Conservation (phyloP, 2,329 filamentous ascomycete genomes). For the Fusarium sambucinum region DNA sequence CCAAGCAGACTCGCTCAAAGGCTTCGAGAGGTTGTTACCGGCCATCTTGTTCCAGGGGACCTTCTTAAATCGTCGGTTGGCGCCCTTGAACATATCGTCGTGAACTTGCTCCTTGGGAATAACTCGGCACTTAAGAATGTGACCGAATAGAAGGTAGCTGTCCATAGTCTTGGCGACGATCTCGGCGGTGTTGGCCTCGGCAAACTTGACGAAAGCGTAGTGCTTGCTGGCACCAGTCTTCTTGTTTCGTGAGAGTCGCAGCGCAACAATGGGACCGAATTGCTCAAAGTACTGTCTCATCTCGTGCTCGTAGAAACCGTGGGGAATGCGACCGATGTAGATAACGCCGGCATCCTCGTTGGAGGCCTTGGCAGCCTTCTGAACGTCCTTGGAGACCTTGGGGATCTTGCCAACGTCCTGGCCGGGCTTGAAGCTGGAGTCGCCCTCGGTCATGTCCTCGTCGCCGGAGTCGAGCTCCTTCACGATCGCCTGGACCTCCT, state of each 20-base stretch:
- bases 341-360: constrained; percentile 78
- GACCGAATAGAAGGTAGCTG: constrained; percentile 95
- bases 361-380: constrained; percentile 57
- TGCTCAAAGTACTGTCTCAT: constrained; percentile 95
- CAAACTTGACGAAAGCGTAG: constrained; percentile 94
- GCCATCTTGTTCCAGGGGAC: constrained; percentile 90
- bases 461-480: constrained; percentile 60
- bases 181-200: constrained; percentile 79
- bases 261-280: constrained; percentile 82
- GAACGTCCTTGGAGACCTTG: constrained; percentile 59
- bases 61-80: constrained; percentile 88
- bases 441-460: constrained; percentile 55
- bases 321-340: constrained; percentile 90
- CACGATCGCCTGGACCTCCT: constrained; percentile 59
- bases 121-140: constrained; percentile 88
- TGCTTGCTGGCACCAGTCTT: constrained; percentile 92
- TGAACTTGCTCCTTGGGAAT: constrained; percentile 83
- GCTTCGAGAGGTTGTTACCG: constrained; percentile 78
- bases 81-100: constrained; percentile 86
- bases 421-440: constrained; percentile 59
- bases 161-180: constrained; percentile 97
- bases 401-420: constrained; percentile 66
- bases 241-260: constrained; percentile 91
- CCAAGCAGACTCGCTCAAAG: constrained; percentile 82
- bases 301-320: constrained; percentile 96